Percentiles rank a stretch among this genome's conserved stretches.
phyloP scores from a whole-genome alignment of 2,329 filamentous ascomycete genomes.

The Periconia sp. region DNA sequence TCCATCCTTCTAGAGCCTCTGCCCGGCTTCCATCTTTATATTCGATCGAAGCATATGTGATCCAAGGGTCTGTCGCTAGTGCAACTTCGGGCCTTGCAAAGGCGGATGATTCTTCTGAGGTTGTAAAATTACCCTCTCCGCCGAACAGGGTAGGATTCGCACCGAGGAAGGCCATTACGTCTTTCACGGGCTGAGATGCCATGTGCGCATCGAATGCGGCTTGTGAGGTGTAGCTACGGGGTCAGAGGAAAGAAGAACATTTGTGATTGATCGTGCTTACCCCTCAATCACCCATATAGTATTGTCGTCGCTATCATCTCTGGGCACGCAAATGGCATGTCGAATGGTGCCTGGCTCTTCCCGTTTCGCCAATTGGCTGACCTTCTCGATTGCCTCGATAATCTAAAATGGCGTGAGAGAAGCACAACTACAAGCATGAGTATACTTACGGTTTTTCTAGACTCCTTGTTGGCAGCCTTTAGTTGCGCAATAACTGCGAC shows the following conservation, averaged over 20 bases:
- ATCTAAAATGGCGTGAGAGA: too few species aligned
- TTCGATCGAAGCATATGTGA: constrained; percentile 23
- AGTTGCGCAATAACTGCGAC: constrained; percentile 19
- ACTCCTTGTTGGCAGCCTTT: constrained; percentile 8
- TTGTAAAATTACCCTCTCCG: constrained; percentile 10
- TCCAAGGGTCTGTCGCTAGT: constrained; percentile 18
- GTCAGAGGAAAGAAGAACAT: too few species aligned
- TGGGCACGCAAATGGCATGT: constrained; percentile 18
- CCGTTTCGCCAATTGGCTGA: constrained; percentile 13
- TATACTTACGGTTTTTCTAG: constrained; percentile 12
- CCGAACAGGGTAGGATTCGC: constrained; percentile 15
- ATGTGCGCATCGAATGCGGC: constrained; percentile 28
- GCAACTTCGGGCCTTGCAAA: constrained; percentile 18
- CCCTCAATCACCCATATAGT: constrained; percentile 25
- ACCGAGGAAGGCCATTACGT: constrained; percentile 15
- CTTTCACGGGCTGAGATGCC: constrained; percentile 12
- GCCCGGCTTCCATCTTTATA: constrained; percentile 24
- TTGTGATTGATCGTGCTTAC: constrained; percentile 11
- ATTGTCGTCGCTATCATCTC: constrained; percentile 17
- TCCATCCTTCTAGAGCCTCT: constrained; percentile 26
- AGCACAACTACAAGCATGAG: background rate
- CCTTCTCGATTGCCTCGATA: constrained; percentile 13
- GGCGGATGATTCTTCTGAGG: constrained; percentile 12
- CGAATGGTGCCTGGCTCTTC: constrained; percentile 19
- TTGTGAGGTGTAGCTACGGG: constrained; percentile 25